phyloP scores from a whole-genome alignment of 208 protist species.

The Trypanosoma cruzi region DNA sequence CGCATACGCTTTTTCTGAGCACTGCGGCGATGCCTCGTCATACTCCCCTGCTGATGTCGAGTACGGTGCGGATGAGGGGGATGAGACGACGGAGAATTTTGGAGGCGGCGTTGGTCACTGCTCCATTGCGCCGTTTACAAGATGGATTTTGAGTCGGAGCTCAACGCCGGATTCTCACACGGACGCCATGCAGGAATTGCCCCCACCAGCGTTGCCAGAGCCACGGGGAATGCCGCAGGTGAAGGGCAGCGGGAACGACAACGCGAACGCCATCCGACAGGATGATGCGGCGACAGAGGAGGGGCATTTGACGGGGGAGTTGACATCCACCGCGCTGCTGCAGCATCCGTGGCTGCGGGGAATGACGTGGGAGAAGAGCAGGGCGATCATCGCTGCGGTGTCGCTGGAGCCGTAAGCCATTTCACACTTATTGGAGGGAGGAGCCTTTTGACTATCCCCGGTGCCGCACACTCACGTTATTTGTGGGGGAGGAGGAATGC shows the following conservation, averaged over 20 bases:
- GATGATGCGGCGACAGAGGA: neutral
- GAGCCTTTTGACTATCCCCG: no score
- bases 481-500: no score
- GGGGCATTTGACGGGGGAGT: no score
- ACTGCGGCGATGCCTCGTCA: neutral
- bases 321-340: constrained; percentile 15
- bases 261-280: neutral
- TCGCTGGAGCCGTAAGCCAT: constrained; percentile 2
- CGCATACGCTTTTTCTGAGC: neutral
- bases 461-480: no score
- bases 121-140: neutral
- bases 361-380: constrained; percentile 27
- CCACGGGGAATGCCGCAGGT: neutral
- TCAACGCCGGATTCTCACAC: neutral
- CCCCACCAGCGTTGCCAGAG: neutral
- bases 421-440: neutral
- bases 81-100: neutral
- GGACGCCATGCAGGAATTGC: neutral
- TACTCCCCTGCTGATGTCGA: neutral
- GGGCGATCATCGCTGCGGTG: constrained; percentile 5
- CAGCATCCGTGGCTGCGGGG: constrained; percentile 22
- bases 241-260: neutral
- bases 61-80: neutral
- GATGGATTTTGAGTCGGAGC: neutral
- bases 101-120: neutral